Evolutionary conservation across 768 basidiomycete genomes (phyloP).

Genomic region (Trametes cingulata): DNA sequence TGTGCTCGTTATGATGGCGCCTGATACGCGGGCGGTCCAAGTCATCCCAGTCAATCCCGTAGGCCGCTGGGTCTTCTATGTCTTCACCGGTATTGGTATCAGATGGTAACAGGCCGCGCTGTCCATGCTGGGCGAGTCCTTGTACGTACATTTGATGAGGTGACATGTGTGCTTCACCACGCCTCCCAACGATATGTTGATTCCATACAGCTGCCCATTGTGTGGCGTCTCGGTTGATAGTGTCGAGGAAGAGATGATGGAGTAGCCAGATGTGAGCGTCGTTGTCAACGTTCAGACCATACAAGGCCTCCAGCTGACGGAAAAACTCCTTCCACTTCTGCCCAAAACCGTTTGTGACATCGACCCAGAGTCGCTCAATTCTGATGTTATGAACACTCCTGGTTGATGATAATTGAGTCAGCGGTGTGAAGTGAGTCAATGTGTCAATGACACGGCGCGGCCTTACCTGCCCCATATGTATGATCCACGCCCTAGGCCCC

Average conservation of each 20-base stretch:
- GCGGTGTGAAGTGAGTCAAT: too few species aligned
- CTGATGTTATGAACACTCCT: constrained; percentile 22
- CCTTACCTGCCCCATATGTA: constrained; percentile 32
- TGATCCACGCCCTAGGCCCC: constrained; percentile 33
- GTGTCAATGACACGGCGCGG: too few species aligned
- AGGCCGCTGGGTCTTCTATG: background rate
- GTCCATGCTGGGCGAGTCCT: background rate
- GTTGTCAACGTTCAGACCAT: constrained; percentile 25
- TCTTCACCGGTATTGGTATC: too few species aligned
- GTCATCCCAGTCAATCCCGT: background rate
- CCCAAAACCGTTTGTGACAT: constrained; percentile 32
- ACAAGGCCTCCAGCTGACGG: constrained; percentile 21
- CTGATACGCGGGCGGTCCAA: background rate
- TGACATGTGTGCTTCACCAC: too few species aligned
- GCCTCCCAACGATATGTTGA: too few species aligned
- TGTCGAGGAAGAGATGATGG: constrained; percentile 24
- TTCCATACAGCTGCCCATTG: background rate
- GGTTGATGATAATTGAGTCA: background rate
- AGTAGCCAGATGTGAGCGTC: constrained; percentile 29
- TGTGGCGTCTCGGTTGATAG: constrained; percentile 17
- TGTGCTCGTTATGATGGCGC: background rate
- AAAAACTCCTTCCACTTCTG: constrained; percentile 32
- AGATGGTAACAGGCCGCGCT: background rate
- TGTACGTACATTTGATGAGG: background rate
- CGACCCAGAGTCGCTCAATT: constrained; percentile 34